Base-by-base conservation (phyloP, 1,284 basidiomycete species). In the Cryptococcus amylolentus region DNA sequence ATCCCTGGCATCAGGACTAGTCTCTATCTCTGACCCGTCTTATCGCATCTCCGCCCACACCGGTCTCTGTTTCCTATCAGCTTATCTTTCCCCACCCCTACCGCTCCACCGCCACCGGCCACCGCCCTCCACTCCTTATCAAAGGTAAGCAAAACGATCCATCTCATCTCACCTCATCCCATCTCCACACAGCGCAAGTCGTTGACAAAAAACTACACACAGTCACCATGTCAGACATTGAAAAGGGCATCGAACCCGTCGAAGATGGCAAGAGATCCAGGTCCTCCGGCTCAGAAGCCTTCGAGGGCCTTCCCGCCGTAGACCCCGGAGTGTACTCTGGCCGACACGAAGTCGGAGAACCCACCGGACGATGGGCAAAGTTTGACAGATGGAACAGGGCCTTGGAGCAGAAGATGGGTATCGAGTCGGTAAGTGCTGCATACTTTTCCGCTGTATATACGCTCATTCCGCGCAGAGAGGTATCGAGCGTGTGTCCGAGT, bases 401-500 rank as follows among this genome's bases (percentile, higher is more conserved):
- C 52, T 45, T 69, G 31, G 62, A 66, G 54, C 23, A 49, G 13
- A 23, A 56, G 40, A 44, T 72, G 42, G 71, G 71, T 18, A 70
- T 73, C 53, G 71, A 73, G 63, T 55, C 67, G 28, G 67, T 68
- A 56, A 61, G 67, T 60, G 10, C 10, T 18, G 6, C 31, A 8
- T 35, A 10, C 31, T 18, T 8, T 9, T 16, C 18, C 9, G 23
- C 14, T 3, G 27, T 46, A 20, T 26, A 23, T 46, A 10, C 5
- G 8, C 44, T 46, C 18, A 46, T 27, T 23, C 20, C 44, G 26
- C 16, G 9, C 13, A 46, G 68, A 62, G 71, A 28, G 71, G 71
- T 55, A 73, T 73, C 62, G 67, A 73, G 50, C 67, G 71, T 14
- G 71, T 70, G 4, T 60, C 69, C 31, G 66, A 69, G 45, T 51